Conservation (phyloP, 2,329 filamentous ascomycete genomes). For the Myriosclerotinia duriaeana region DNA sequence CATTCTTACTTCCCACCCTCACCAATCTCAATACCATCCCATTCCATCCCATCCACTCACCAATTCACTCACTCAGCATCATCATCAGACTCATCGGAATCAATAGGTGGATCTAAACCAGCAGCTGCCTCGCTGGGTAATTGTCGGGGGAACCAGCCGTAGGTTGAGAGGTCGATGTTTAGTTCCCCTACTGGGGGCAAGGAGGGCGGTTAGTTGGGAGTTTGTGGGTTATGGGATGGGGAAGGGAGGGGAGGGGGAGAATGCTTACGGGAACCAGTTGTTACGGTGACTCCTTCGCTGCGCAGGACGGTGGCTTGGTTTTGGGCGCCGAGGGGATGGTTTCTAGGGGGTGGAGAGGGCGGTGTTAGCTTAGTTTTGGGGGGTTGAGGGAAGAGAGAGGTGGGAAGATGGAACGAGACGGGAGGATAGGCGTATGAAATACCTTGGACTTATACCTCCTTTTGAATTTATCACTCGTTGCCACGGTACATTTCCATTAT, state of each 20-base stretch:
- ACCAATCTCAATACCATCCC: neutral
- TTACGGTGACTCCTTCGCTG: constrained; percentile 43
- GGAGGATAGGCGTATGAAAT: constrained; percentile 12
- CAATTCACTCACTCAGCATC: neutral
- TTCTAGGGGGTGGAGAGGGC: constrained; percentile 27
- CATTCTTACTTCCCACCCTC: too few species aligned
- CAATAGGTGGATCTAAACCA: constrained; percentile 30
- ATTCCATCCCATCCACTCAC: too few species aligned
- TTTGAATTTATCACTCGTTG: constrained; percentile 89
- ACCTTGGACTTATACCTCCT: constrained; percentile 84
- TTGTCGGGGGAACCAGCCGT: constrained; percentile 47
- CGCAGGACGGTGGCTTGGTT: constrained; percentile 42
- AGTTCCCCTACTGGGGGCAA: constrained; percentile 38
- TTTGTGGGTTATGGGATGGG: too few species aligned
- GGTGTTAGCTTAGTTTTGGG: too few species aligned
- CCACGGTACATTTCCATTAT: constrained; percentile 84
- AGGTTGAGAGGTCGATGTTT: constrained; percentile 40
- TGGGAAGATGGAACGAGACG: too few species aligned
- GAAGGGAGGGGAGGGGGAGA: too few species aligned
- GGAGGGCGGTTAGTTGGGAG: too few species aligned
- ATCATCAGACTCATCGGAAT: constrained; percentile 14
- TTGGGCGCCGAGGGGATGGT: constrained; percentile 40
- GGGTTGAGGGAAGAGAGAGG: too few species aligned
- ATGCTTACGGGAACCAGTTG: constrained; percentile 28
- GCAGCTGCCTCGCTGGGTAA: constrained; percentile 36